Evolutionary conservation across 2,329 filamentous ascomycete genomes (phyloP), one percentile per base, ranked within the genome.

Genomic region (Myotisia sp.): DNA sequence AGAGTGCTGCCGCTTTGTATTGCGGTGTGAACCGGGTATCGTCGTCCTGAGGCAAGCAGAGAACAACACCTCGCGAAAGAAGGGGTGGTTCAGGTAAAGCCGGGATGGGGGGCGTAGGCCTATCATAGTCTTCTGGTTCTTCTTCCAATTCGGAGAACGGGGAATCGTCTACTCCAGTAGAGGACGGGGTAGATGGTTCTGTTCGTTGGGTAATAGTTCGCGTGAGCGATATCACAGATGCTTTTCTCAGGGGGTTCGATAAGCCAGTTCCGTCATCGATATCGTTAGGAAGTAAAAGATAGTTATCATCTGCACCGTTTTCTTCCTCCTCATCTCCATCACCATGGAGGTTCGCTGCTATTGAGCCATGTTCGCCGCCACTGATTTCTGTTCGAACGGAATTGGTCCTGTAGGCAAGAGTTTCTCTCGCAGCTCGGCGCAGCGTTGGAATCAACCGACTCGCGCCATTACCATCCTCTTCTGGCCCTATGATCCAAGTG

Each of bases 391-490:
- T 61, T 31, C 49, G 44, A 16, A 61, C 58, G n/a, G 51, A 57
- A 33, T 53, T 55, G 12, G 51, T 48, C 5, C 53, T 51, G 21
- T 48, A 50, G 18, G 56, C 51, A 6, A 61, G 54, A n/a, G 55
- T 52, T 37, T 59, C 56, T 10, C 55, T 53, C 21, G 56, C 57
- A n/a, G 56, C 59, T 21, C 51, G 50, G 33, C 56, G 56, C 26
- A 63, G 42, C 8, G 58, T 55, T 2, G 59, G 59, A 27, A 63
- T 59, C 34, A 62, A 36, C 17, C 59, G 51, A 38, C 60, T 56
- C 19, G 52, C 52, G 34, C 58, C 57, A 35, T 59, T 56, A 17
- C 54, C 47, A 17, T 55, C 46, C 23, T 54, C 46, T 12, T 49
- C 46, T 14, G 52, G 49, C 2, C 51, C 52, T 1, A 56, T 52